phyloP scores from a whole-genome alignment of 108 stramenopile genomes.

The Skeletonema tropicum region DNA sequence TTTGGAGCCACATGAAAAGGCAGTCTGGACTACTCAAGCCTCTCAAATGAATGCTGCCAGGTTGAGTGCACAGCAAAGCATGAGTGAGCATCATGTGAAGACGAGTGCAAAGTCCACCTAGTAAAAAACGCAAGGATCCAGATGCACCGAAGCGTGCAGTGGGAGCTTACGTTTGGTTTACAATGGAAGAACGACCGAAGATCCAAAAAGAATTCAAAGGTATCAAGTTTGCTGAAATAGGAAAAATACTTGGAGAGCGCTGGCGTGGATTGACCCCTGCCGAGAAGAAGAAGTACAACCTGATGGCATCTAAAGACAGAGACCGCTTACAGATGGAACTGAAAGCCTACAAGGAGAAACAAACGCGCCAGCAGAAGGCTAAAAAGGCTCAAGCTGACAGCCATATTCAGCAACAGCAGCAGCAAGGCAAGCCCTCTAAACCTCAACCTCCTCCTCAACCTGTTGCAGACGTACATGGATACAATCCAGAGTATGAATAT shows the following conservation, averaged over 20 bases:
- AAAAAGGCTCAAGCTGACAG: background rate
- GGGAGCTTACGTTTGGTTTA: constrained; percentile 76
- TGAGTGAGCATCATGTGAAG: constrained; percentile 53
- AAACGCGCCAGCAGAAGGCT: background rate
- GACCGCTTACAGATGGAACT: constrained; percentile 73
- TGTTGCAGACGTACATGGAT: background rate
- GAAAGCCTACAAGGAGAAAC: constrained; percentile 56
- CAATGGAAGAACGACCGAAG: constrained; percentile 71
- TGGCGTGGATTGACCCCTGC: constrained; percentile 79
- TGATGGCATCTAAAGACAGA: constrained; percentile 79
- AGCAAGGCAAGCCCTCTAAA: background rate
- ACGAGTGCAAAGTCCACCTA: constrained; percentile 51
- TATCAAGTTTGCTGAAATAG: constrained; percentile 86
- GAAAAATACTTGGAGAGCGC: constrained; percentile 79
- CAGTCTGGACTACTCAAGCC: constrained; percentile 64
- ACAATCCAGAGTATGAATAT: background rate
- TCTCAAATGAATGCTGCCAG: constrained; percentile 53
- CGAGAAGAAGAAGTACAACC: constrained; percentile 79
- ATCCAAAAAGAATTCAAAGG: constrained; percentile 73
- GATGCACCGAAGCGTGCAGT: constrained; percentile 64
- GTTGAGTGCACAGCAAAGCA: constrained; percentile 5
- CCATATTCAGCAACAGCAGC: background rate
- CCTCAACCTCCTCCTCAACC: background rate
- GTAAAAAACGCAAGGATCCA: constrained; percentile 65
- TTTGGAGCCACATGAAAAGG: constrained; percentile 70